These are phyloP conservation scores for Lojkania enalia DNA, from an alignment of 2,329 filamentous ascomycete species.

Conservation along the genomic window DNA sequence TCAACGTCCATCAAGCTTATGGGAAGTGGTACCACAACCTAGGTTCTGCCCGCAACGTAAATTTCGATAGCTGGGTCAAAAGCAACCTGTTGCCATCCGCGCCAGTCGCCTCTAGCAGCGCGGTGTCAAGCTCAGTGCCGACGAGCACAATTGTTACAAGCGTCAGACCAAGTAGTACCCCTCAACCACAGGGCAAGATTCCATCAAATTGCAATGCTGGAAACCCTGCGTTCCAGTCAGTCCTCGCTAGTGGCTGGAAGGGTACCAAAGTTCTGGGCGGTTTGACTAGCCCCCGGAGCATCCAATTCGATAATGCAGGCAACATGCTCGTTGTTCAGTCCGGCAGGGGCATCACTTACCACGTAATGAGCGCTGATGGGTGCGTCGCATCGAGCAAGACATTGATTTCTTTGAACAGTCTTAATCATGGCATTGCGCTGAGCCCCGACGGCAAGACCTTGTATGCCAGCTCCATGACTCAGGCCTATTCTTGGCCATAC, in stretches of 20 bases:
- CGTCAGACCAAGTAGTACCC: slow-evolving; percentile 19
- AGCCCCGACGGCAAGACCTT: slow-evolving; percentile 53
- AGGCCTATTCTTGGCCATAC: slow-evolving; percentile 67
- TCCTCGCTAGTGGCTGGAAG: slow-evolving; percentile 37
- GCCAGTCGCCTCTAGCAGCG: slow-evolving; percentile 12
- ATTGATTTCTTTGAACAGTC: slow-evolving; percentile 34
- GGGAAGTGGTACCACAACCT: slow-evolving; percentile 40
- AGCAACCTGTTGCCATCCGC: slow-evolving; percentile 33
- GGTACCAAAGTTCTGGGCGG: slow-evolving; percentile 38
- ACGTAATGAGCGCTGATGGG: slow-evolving; percentile 31
- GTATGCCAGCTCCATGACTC: slow-evolving; percentile 59
- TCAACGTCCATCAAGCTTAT: slow-evolving; percentile 35
- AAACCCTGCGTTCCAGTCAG: slow-evolving; percentile 25
- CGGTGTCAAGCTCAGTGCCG: neutral
- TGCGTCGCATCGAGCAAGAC: slow-evolving; percentile 38
- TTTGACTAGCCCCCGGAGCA: slow-evolving; percentile 35
- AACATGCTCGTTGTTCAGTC: slow-evolving; percentile 41
- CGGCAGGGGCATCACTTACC: slow-evolving; percentile 39
- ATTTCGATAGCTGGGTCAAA: slow-evolving; percentile 36
- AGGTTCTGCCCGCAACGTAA: slow-evolving; percentile 33
- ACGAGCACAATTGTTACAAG: slow-evolving; percentile 29
- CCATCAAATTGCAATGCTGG: slow-evolving; percentile 37
- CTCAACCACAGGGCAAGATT: slow-evolving; percentile 25
- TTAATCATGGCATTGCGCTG: slow-evolving; percentile 57
- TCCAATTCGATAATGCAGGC: slow-evolving; percentile 36